A percentile compares a stretch with the other conserved stretches of the same genome.
Conservation (phyloP, 495 filamentous ascomycete genomes). For the Aspergillus asperescens region DNA sequence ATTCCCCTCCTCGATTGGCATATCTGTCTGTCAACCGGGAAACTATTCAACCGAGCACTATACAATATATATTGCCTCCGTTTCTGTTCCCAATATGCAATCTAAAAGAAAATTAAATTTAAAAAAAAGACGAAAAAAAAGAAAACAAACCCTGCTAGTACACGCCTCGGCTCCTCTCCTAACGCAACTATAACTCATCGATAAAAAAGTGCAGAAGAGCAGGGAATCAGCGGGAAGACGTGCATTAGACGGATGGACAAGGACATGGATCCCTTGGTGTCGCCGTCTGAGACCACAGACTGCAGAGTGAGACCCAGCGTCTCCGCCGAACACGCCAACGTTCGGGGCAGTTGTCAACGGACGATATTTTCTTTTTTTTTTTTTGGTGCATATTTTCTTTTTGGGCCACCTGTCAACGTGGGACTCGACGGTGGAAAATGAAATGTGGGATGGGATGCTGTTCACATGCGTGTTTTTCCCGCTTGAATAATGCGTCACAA, state of each 20-base stretch:
- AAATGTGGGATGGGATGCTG: background rate
- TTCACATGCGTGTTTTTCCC: background rate
- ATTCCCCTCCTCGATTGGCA: too few species aligned
- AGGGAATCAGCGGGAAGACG: conserved; percentile 14
- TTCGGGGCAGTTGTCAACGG: background rate
- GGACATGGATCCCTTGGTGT: conserved; percentile 6
- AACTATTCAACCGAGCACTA: too few species aligned
- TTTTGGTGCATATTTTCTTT: conserved; percentile 1
- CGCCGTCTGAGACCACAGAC: background rate
- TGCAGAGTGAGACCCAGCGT: background rate
- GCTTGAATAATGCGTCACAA: background rate
- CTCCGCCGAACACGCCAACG: background rate
- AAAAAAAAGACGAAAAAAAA: too few species aligned
- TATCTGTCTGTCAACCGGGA: too few species aligned
- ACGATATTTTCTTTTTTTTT: background rate
- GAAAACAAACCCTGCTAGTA: too few species aligned
- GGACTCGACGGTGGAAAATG: conserved; percentile 2
- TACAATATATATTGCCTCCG: too few species aligned
- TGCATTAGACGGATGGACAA: background rate
- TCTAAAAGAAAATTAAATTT: too few species aligned
- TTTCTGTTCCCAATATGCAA: too few species aligned
- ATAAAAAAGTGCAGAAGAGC: conserved; percentile 1
- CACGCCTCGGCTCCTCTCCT: background rate
- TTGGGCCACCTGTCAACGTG: conserved; percentile 6
- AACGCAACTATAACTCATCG: conserved; percentile 1